Base-by-base conservation (phyloP, 805 yeast genomes). In the Sugiyamaella floridensis region DNA sequence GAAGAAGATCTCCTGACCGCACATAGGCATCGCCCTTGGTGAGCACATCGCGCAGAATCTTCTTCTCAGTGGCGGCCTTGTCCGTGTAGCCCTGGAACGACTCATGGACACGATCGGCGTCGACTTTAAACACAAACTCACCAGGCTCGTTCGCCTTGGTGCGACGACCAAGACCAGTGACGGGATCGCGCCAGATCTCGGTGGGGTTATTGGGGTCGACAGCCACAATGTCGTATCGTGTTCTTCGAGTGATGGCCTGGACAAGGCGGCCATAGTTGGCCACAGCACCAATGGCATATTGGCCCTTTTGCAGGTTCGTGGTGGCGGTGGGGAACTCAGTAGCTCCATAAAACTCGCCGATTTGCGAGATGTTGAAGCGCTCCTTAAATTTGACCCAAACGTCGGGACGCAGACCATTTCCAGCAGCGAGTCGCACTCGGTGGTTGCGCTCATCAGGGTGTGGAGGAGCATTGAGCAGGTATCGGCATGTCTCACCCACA, bases 401-500 rank as follows among this genome's bases (percentile, higher is more conserved):
- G 64, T 92, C 97, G 9, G 82, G 80, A 60, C 97, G 79, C 59
- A 90, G 73, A 0, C 98, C 98, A 68, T 92, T 90, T 43, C 98
- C 98, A 66, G 82, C 82, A 0, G 97, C 97, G 43, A 83, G 79
- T 43, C 71, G 69, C 10, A 86, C 82, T 4, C 64, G 56, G 66
- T 88, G 96, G 43, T 65, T 65, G 43, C 70, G 66, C 64, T 88
- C 95, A 42, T 70, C 68, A 10, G 86, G 84, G 44, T 83, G 83
- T 8, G 71, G 71, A 47, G 83, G 79, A 0, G 89, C 71, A 59
- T 84, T 81, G 57, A 86, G 69, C 54, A 90, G 74, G 63, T 89
- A 92, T 47, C 98, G 79, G 67, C 97, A 88, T 32, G 89, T 89
- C 68, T 90, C 98, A 15, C 98, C 98, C 15, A 90, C 98, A 62